Percentiles rank a stretch among this genome's conserved stretches.
phyloP scores from a whole-genome alignment of 73 alveolate species.

The Stentor coeruleus region DNA sequence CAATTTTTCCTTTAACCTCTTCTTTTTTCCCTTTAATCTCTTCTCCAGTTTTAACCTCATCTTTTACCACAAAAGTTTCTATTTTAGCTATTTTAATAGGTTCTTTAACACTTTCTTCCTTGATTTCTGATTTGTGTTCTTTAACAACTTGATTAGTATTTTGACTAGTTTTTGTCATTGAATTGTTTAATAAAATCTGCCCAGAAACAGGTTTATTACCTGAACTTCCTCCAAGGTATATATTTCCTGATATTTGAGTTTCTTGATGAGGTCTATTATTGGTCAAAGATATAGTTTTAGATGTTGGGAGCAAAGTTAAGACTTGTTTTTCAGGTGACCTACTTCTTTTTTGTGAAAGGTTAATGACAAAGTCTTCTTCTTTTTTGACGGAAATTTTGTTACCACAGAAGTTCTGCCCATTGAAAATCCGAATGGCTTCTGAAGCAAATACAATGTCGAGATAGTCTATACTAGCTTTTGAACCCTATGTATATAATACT shows the following conservation, averaged over 20 bases:
- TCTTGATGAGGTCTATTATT: not conserved
- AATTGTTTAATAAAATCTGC: no score
- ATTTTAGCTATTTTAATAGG: not conserved
- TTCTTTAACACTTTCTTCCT: not conserved
- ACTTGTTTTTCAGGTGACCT: not conserved
- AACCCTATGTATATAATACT: not conserved
- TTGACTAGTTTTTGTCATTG: not conserved
- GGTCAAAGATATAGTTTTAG: not conserved
- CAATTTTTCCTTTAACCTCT: not conserved
- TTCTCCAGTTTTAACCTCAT: not conserved
- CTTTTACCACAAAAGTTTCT: not conserved
- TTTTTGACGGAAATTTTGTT: not conserved
- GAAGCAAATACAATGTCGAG: not conserved
- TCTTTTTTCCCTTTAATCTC: not conserved
- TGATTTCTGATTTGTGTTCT: not conserved
- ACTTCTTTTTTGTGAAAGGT: not conserved
- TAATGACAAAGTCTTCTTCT: not conserved
- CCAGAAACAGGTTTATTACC: no score
- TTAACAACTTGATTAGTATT: not conserved
- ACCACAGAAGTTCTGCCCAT: not conserved
- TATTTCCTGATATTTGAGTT: not conserved
- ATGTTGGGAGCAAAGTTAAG: not conserved
- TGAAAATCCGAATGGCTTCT: not conserved
- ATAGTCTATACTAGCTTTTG: not conserved
- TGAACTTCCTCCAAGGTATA: not conserved